These are phyloP conservation scores for Leccinum rimulosum DNA, from an alignment of 768 basidiomycete species.

Conservation along the genomic window DNA sequence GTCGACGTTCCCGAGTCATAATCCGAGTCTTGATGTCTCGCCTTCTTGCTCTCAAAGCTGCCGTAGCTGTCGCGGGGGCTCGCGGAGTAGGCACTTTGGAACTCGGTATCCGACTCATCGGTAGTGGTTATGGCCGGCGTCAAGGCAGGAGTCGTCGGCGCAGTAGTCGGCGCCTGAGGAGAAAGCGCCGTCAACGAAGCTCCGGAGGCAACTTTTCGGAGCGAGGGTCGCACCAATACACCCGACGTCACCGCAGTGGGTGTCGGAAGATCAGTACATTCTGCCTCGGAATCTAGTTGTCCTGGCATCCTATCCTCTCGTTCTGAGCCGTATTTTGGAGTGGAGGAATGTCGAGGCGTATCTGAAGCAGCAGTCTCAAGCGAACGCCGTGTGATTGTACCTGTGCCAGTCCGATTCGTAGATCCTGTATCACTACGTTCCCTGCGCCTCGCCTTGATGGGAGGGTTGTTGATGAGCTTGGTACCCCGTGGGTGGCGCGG, in stretches of 20 bases:
- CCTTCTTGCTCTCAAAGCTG: slow-evolving; percentile 37
- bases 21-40: slow-evolving; percentile 26
- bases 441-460: slow-evolving; percentile 40
- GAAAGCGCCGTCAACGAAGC: slow-evolving; percentile 28
- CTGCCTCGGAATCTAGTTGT: slow-evolving; percentile 41
- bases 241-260: slow-evolving; percentile 32
- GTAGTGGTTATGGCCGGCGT: slow-evolving; percentile 39
- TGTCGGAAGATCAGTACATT: slow-evolving; percentile 19
- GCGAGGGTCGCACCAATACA: slow-evolving; percentile 9
- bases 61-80: slow-evolving; percentile 70
- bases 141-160: slow-evolving; percentile 37
- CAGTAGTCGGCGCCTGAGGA: slow-evolving; percentile 22
- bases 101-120: slow-evolving; percentile 82
- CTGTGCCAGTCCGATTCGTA: slow-evolving; percentile 50
- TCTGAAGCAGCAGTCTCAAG: slow-evolving; percentile 22
- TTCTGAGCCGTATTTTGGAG: slow-evolving; percentile 24
- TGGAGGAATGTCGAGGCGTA: slow-evolving; percentile 30
- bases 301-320: slow-evolving; percentile 36
- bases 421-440: slow-evolving; percentile 63
- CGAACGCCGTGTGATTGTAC: slow-evolving; percentile 27
- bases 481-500: slow-evolving; percentile 39
- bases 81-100: slow-evolving; percentile 81
- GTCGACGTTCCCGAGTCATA: slow-evolving; percentile 29
- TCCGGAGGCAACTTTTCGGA: slow-evolving; percentile 36
- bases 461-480: slow-evolving; percentile 33